Conservation (phyloP, 371 early-diverging fungal species). For the Synchytrium microbalum region DNA sequence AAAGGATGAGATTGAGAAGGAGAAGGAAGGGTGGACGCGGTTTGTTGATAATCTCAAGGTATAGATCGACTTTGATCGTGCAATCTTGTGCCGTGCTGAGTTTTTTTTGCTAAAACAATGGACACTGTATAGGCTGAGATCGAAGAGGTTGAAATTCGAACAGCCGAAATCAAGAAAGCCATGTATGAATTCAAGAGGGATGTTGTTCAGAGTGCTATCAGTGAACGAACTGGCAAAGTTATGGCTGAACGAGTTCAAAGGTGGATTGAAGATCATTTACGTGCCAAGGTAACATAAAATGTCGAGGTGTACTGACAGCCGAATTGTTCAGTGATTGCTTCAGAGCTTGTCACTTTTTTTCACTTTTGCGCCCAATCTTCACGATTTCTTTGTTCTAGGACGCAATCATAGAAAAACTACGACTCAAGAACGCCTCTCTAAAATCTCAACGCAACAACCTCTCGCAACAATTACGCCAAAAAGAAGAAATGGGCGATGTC, state of each 20-base stretch:
- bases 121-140: conserved; percentile 35
- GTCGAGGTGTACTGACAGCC: not conserved
- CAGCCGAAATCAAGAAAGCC: conserved; percentile 39
- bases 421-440: conserved; percentile 47
- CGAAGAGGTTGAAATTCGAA: conserved; percentile 44
- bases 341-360: too few species aligned
- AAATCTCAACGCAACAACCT: conserved; percentile 49
- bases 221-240: conserved; percentile 44
- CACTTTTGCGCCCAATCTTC: not conserved
- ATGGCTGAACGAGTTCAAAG: conserved; percentile 44
- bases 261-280: conserved; percentile 45
- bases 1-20: conserved; percentile 40
- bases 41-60: conserved; percentile 39
- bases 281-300: conserved; percentile 28
- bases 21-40: conserved; percentile 43
- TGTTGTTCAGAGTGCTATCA: conserved; percentile 38
- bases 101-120: not conserved
- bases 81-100: not conserved
- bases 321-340: not conserved
- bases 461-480: conserved; percentile 46
- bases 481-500: conserved; percentile 57
- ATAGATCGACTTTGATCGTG: not conserved
- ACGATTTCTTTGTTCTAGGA: too few species aligned
- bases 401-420: conserved; percentile 46
- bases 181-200: conserved; percentile 46